Evolutionary conservation across 306 rosid species (phyloP), one percentile per base, ranked within the genome.

Genomic region (Albizia julibrissin): DNA sequence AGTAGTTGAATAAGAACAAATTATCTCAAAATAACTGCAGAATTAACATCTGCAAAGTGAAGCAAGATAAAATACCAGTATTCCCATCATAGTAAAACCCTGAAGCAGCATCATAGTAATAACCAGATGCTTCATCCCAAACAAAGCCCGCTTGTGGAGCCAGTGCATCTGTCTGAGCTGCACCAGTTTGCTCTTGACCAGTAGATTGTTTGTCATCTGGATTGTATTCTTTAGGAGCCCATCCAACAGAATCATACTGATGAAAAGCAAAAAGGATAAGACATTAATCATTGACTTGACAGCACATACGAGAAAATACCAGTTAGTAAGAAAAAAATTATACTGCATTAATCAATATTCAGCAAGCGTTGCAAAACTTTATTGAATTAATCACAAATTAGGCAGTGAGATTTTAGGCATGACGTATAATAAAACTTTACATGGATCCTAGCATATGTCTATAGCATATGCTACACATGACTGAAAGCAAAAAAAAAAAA

Each of bases 61-160:
- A 70, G 72, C 80, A 65, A 76, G 62, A 82, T 58, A 18, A 75
- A 33, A 19, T 81, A 93, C 97, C 99, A 87, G 98, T 92, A 88
- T 92, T 93, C 78, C 97, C 96, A 81, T 95, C 99, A 89, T 93
- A 95, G 90, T 95, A 95, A 87, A 95, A 95, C 66, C 99, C 99
- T 83, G 99, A 95, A 81, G 97, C 85, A 77, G 99, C 93, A 81
- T 95, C 99, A n/a, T 93, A 95, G 81, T 95, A 95, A 89, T 95
- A 95, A 79, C 99, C 98, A 40, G 99, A 95, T 49, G 96, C 96
- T 79, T 93, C 98, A 86, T 95, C 98, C 99, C 99, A 95, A 33
- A 95, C 92, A 85, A 95, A 95, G 88, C 99, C 98, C 7, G 95
- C 85, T 84, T 93, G 97, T 13, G 99, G 98, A 74, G 97, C 98